Evolutionary conservation across 2,329 filamentous ascomycete species (phyloP).

Genomic region (Colletotrichum tabaci): DNA sequence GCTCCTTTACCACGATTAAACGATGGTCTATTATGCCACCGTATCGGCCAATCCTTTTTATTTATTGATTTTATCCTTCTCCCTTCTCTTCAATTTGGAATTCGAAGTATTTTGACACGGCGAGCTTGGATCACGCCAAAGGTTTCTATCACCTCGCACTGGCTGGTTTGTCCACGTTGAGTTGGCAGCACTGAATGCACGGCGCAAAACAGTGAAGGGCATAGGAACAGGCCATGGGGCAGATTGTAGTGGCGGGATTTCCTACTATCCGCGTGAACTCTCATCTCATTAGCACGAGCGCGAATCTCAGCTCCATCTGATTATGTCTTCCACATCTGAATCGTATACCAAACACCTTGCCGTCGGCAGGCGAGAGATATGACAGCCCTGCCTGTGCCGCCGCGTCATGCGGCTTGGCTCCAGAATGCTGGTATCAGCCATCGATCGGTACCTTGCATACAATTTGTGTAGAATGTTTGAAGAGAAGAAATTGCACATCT

Average conservation of each 20-base stretch:
- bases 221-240: slow-evolving; percentile 26
- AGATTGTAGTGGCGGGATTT: slow-evolving; percentile 19
- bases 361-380: neutral
- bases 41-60: slow-evolving; percentile 1
- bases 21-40: slow-evolving; percentile 14
- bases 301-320: neutral
- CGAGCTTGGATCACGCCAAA: neutral
- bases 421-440: neutral
- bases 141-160: neutral
- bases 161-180: neutral
- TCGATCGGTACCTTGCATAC: slow-evolving; percentile 21
- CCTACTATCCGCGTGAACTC: neutral
- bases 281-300: neutral
- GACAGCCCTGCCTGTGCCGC: slow-evolving; percentile 10
- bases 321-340: neutral
- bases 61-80: neutral
- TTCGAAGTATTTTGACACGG: neutral
- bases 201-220: neutral
- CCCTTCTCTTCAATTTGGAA: neutral
- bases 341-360: neutral
- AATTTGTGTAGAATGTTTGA: neutral
- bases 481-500: slow-evolving; percentile 1
- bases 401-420: neutral
- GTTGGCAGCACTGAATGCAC: neutral
- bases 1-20: slow-evolving; percentile 2